Percentiles rank a stretch among this genome's conserved stretches.
phyloP scores from a whole-genome alignment of 805 yeast genomes.

The Starmerella etchellsii region DNA sequence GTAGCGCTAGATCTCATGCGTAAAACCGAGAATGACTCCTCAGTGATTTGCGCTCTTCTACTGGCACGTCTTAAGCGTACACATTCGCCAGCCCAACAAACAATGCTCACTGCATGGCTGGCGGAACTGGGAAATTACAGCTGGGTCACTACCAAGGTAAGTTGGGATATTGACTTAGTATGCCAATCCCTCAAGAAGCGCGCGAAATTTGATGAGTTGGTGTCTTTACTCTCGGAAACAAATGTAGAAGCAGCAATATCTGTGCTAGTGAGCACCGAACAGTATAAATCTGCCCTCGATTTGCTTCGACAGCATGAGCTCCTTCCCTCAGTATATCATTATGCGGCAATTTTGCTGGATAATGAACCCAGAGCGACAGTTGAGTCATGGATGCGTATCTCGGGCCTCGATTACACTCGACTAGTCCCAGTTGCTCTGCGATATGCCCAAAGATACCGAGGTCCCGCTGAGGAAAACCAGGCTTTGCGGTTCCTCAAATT shows the following conservation, averaged over 20 bases:
- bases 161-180: constrained; percentile 52
- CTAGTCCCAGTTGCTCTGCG: constrained; percentile 66
- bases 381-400: constrained; percentile 58
- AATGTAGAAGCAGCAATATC: constrained; percentile 60
- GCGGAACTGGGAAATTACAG: constrained; percentile 37
- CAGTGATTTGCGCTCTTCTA: constrained; percentile 28
- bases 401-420: constrained; percentile 44
- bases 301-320: constrained; percentile 33
- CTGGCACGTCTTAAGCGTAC: constrained; percentile 17
- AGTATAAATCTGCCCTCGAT: constrained; percentile 63
- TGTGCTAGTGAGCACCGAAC: constrained; percentile 53
- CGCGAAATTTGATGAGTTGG: constrained; percentile 48
- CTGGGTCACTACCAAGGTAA: constrained; percentile 40
- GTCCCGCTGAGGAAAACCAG: constrained; percentile 41
- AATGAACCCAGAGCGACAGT: constrained; percentile 60
- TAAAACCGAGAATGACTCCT: not conserved
- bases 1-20: constrained; percentile 47
- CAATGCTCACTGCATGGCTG: constrained; percentile 52
- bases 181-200: constrained; percentile 60
- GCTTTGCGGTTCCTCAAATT: constrained; percentile 52
- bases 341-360: constrained; percentile 53
- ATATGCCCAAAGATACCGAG: constrained; percentile 36
- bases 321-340: constrained; percentile 43
- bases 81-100: constrained; percentile 33
- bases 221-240: constrained; percentile 53